Conservation (phyloP, 2,329 filamentous ascomycete genomes). For the Aspergillus pseudonomiae region DNA sequence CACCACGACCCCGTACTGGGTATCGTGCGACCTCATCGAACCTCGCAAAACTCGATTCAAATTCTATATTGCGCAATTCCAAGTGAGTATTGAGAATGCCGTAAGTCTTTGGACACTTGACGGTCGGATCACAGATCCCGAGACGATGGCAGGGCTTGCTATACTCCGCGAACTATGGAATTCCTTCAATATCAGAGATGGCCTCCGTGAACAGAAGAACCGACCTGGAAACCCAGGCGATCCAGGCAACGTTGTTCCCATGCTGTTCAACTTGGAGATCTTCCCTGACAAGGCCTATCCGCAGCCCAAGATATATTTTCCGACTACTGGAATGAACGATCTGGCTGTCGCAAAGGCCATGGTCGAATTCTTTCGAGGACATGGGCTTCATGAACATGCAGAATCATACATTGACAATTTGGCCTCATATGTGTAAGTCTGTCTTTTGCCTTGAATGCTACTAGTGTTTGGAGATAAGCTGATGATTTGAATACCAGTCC, state of each 20-base stretch:
- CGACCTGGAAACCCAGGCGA: conserved; percentile 12
- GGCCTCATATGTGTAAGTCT: conserved; percentile 16
- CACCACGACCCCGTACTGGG: neutral
- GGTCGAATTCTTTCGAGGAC: conserved; percentile 6
- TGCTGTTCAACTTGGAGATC: conserved; percentile 17
- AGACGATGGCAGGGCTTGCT: conserved; percentile 14
- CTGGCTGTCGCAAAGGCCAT: conserved; percentile 10
- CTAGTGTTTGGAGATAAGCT: neutral
- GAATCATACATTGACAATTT: conserved; percentile 11
- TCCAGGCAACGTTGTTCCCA: conserved; percentile 9
- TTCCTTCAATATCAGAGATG: conserved; percentile 14
- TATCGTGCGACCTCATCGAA: conserved; percentile 23
- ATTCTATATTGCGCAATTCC: conserved; percentile 19
- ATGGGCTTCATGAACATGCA: conserved; percentile 9
- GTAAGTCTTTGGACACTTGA: conserved; percentile 25
- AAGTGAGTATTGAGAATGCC: conserved; percentile 17
- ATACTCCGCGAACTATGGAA: conserved; percentile 22
- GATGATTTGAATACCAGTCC: neutral
- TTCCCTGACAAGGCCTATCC: conserved; percentile 6
- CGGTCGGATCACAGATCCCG: conserved; percentile 13
- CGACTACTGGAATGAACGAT: conserved; percentile 16
- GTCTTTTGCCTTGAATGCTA: neutral
- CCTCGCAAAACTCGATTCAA: conserved; percentile 22
- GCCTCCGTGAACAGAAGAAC: conserved; percentile 12
- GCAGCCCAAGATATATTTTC: conserved; percentile 16